These are phyloP conservation scores for Carex parvula DNA, from an alignment of 176 grass and related monocot genomes.

Conservation along the genomic window DNA sequence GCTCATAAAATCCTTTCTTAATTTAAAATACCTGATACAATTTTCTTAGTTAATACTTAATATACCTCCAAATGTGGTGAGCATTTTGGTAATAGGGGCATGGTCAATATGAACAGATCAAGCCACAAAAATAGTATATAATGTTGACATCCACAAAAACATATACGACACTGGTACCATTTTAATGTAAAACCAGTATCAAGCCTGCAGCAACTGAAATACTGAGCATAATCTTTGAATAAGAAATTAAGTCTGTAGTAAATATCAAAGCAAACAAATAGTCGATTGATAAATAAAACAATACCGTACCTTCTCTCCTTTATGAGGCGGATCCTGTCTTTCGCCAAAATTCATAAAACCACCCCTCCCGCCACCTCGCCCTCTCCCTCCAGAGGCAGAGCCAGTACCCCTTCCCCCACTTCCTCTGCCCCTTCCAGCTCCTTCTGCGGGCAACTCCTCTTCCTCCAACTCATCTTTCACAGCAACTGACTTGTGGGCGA, in stretches of 20 bases:
- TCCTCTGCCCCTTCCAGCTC: conserved; percentile 57
- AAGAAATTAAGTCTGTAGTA: not conserved
- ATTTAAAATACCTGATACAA: not conserved
- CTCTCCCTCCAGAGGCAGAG: conserved; percentile 59
- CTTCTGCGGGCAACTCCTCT: conserved; percentile 50
- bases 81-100: not conserved
- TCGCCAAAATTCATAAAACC: conserved; percentile 97
- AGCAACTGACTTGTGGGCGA: conserved; percentile 16
- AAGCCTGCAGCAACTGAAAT: not conserved
- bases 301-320: conserved; percentile 84
- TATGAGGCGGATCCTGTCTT: conserved; percentile 94
- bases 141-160: not conserved
- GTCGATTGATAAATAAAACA: conserved; percentile 13
- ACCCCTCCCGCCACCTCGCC: conserved; percentile 85
- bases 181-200: not conserved
- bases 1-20: not conserved
- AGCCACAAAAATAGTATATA: not conserved
- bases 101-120: not conserved
- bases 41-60: not conserved
- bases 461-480: conserved; percentile 40
- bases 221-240: not conserved
- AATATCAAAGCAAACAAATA: not conserved
- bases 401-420: conserved; percentile 52
- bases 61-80: not conserved
- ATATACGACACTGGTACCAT: not conserved